Evolutionary conservation across 108 stramenopile species (phyloP), one percentile per base, ranked within the genome.

Genomic region (Discostella pseudostelligera): DNA sequence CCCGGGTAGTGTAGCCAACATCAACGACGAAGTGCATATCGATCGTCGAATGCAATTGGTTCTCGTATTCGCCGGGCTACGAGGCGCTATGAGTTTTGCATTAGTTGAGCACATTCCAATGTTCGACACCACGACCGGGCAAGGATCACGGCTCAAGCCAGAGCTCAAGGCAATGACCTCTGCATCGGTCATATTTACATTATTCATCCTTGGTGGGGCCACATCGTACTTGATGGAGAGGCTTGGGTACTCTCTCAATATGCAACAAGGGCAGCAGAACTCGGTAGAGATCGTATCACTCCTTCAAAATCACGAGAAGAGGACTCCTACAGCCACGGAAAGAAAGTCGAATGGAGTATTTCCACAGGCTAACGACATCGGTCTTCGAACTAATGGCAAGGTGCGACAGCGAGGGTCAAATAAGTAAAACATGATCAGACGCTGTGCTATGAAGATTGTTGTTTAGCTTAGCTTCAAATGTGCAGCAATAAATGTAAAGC

Each of bases 21-120:
- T 37, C 16, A 44, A 69, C 14, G 73, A 69, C 4, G 86, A 83
- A 12, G 89, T 90, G 14, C 73, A 87, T 20, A 80, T 90, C 37
- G 87, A 90, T 69, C 62, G 59, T 21, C 82, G 81, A 32, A 94
- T 90, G 89, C 93, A 94, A 74, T 46, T 90, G 14, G 88, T 92
- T 2, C 75, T 94, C 17, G 83, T 88, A 80, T 90, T 92, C 59
- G 87, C 91, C 3, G 94, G 94, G 8, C 70, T 95, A 10, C 82
- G 94, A 9, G 94, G 94, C 8, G 94, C 90, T 44, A 90, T 95
- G 87, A 88, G 88, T 1, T 92, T 95, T 65, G 90, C 94, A 16
- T 76, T 95, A 39, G 94, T 93, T 4, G 94, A 95, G 67, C 80
- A 89, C 76, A 91, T 95, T 56, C 91, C 91, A 4, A 61, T 86